These are phyloP conservation scores for Testicularia cyperi DNA, from an alignment of 1,284 basidiomycete genomes.

Conservation along the genomic window DNA sequence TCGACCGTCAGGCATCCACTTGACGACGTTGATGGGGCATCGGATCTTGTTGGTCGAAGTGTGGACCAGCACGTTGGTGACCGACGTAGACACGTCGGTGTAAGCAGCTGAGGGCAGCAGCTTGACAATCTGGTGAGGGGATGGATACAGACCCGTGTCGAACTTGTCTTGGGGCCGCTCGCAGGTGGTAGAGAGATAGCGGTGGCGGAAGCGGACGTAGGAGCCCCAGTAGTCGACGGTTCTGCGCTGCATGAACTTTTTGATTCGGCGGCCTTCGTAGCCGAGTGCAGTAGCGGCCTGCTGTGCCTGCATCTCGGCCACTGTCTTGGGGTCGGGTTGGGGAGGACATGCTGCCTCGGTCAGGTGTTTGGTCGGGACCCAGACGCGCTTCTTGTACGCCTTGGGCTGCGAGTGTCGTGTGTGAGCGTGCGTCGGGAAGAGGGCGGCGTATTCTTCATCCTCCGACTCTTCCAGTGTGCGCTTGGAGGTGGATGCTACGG, in stretches of 20 bases:
- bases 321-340: conserved; percentile 71
- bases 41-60: conserved; percentile 98
- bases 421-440: conserved; percentile 1
- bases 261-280: conserved; percentile 71
- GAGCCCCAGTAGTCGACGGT: conserved; percentile 93
- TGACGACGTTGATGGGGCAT: conserved; percentile 92
- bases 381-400: conserved; percentile 27
- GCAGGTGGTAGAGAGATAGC: conserved; percentile 3
- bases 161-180: conserved; percentile 3
- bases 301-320: conserved; percentile 74
- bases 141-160: conserved; percentile 31
- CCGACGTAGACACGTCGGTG: conserved; percentile 80
- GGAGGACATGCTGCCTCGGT: conserved; percentile 70
- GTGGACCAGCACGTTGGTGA: conserved; percentile 94
- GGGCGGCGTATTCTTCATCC: conserved; percentile 1
- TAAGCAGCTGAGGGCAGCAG: conserved; percentile 89
- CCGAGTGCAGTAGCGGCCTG: conserved; percentile 56
- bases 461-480: conserved; percentile 26
- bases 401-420: no score
- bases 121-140: conserved; percentile 40
- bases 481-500: conserved; percentile 26
- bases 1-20: conserved; percentile 93
- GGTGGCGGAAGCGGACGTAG: conserved; percentile 72
- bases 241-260: conserved; percentile 85
- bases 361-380: conserved; percentile 57